phyloP scores from a whole-genome alignment of 768 basidiomycete species.

The Porpolomopsis calyptriformis region DNA sequence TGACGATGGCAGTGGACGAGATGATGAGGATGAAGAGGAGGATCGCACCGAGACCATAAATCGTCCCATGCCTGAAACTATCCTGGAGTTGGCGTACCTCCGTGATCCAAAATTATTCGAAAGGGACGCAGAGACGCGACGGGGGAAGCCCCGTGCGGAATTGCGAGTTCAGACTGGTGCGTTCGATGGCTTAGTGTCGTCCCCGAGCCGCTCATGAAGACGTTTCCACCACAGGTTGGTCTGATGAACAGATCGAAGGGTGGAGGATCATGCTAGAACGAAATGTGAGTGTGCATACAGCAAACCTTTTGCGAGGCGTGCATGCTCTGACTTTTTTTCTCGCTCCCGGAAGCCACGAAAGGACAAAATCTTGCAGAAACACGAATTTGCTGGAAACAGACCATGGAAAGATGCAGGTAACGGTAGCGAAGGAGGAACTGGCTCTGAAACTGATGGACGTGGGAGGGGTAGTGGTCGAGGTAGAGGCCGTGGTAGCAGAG shows the following conservation, averaged over 20 bases:
- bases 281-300: constrained; percentile 46
- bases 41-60: constrained; percentile 23
- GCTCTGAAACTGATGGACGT: constrained; percentile 16
- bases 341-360: constrained; percentile 47
- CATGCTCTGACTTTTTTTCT: background rate
- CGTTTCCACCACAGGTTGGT: constrained; percentile 40
- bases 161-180: constrained; percentile 60
- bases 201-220: background rate
- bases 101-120: constrained; percentile 67
- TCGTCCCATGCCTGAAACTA: constrained; percentile 39
- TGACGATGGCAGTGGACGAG: constrained; percentile 28
- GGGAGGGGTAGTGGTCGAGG: constrained; percentile 32
- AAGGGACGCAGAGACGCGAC: constrained; percentile 59
- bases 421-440: constrained; percentile 1
- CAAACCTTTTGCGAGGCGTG: background rate
- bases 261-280: constrained; percentile 86
- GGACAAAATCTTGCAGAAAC: constrained; percentile 61
- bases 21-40: constrained; percentile 22
- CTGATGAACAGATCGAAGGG: constrained; percentile 82
- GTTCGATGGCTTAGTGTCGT: constrained; percentile 6
- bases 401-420: constrained; percentile 1
- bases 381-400: constrained; percentile 66
- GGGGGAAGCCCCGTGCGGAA: constrained; percentile 55
- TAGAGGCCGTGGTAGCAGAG: constrained; percentile 28
- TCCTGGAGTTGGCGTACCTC: constrained; percentile 71